Base-by-base conservation (phyloP, 306 rosid species). In the Pterocarpus macrocarpus region DNA sequence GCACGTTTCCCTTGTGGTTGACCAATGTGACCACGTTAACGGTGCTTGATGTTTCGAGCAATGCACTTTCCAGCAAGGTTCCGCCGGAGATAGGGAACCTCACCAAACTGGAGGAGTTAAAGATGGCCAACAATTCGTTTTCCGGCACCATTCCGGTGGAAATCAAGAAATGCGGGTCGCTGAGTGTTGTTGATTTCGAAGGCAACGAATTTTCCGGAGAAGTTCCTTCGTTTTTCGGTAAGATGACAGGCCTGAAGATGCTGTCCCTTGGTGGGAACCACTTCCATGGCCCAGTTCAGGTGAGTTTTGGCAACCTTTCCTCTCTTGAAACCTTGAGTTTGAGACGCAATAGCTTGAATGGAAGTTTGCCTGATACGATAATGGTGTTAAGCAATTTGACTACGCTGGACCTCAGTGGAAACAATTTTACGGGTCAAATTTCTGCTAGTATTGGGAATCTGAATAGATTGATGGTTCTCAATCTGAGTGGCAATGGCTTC, bases 401-500 rank as follows among this genome's bases (percentile, higher is more conserved):
- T 4, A 70, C 82, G 3, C 62, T 94, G 75, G 97, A 94, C 76
- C 97, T 94, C 58, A 88, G 97, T 52, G 89, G 88, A 65, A 94
- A 92, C 89, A 76, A 75, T 10, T 90, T 94, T 81, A 84, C 86
- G 0, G 98, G 97, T 59, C 86, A 76, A 58, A 68, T 94, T 57
- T 81, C 84, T 7, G 28, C 55, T 1, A 86, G 79, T 76, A 43
- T 92, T 70, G 97, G 94, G 71, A 90, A 82, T 52, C 82, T 94
- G 70, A 90, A 87, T 79, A 80, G 82, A 50, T 81, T 94, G 38
- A 67, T 62, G 86, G 86, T 87, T 82, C 88, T 94, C 68, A 94
- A 94, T 90, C 86, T 94, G 41, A 94, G 98, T 83, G 88, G 90
- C 30, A 92, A 89, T 79, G 88, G 89, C 56, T 89, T 94, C 77